These are phyloP conservation scores for Baorangia bicolor DNA, from an alignment of 768 basidiomycete species.

Conservation along the genomic window DNA sequence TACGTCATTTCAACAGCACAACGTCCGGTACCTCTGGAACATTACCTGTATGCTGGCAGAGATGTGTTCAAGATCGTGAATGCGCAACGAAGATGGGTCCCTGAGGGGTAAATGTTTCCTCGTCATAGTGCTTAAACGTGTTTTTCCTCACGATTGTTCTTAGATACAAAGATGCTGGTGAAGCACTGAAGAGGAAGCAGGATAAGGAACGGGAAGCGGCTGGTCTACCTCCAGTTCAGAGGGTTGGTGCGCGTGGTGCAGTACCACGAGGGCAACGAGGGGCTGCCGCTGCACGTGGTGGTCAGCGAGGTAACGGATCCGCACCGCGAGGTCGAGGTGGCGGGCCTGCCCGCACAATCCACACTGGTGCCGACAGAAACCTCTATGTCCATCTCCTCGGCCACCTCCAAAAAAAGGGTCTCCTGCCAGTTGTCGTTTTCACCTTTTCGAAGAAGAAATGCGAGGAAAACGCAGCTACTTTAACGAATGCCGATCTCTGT, in stretches of 20 bases:
- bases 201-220: constrained; percentile 98
- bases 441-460: constrained; percentile 96
- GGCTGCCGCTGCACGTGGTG: constrained; percentile 48
- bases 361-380: constrained; percentile 79
- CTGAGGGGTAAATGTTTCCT: constrained; percentile 59
- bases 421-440: constrained; percentile 95
- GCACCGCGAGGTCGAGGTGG: constrained; percentile 42
- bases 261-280: constrained; percentile 50
- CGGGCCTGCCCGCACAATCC: constrained; percentile 53
- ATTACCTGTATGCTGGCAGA: constrained; percentile 92
- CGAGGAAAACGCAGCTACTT: constrained; percentile 91
- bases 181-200: constrained; percentile 89
- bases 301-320: constrained; percentile 46
- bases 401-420: constrained; percentile 76
- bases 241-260: constrained; percentile 77
- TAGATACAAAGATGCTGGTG: constrained; percentile 89
- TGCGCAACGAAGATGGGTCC: constrained; percentile 65
- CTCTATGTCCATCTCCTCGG: constrained; percentile 91
- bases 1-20: constrained; percentile 98
- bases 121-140: background rate
- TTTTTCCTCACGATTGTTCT: constrained; percentile 2
- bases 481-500: constrained; percentile 87
- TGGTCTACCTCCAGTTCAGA: constrained; percentile 82
- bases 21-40: constrained; percentile 94
- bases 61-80: constrained; percentile 94